phyloP scores from a whole-genome alignment of 2,329 filamentous ascomycete species.

The Neonectria neomacrospora region DNA sequence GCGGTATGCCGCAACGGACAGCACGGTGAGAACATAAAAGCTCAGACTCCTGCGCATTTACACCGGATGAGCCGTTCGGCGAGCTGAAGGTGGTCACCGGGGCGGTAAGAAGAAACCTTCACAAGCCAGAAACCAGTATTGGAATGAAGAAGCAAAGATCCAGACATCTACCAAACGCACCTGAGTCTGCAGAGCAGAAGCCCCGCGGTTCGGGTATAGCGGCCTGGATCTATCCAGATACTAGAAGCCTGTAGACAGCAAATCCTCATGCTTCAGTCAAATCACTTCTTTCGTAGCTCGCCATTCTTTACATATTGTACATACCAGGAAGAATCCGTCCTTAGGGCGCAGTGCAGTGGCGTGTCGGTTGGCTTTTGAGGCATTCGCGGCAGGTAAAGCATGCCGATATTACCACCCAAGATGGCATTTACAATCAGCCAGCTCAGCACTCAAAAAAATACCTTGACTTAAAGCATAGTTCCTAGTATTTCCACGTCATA shows the following conservation, averaged over 20 bases:
- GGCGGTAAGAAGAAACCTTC: neutral
- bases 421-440: neutral
- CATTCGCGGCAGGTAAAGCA: neutral
- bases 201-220: neutral
- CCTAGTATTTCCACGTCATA: constrained; percentile 12
- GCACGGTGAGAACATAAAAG: neutral
- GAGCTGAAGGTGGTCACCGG: neutral
- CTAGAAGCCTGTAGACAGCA: neutral
- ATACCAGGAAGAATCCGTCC: too few relatives aligned
- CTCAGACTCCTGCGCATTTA: constrained; percentile 4
- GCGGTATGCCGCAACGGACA: neutral
- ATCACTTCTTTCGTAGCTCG: too few relatives aligned
- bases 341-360: neutral
- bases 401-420: neutral
- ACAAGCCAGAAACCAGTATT: neutral
- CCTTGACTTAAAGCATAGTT: neutral
- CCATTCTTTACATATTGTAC: too few relatives aligned
- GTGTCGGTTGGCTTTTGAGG: neutral
- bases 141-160: neutral
- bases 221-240: neutral
- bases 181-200: too few relatives aligned
- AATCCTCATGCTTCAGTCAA: neutral
- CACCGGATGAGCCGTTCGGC: neutral
- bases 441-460: neutral
- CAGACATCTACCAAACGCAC: too few relatives aligned